Conservation (phyloP, 2,329 filamentous ascomycete genomes). For the Diaporthe capsici region DNA sequence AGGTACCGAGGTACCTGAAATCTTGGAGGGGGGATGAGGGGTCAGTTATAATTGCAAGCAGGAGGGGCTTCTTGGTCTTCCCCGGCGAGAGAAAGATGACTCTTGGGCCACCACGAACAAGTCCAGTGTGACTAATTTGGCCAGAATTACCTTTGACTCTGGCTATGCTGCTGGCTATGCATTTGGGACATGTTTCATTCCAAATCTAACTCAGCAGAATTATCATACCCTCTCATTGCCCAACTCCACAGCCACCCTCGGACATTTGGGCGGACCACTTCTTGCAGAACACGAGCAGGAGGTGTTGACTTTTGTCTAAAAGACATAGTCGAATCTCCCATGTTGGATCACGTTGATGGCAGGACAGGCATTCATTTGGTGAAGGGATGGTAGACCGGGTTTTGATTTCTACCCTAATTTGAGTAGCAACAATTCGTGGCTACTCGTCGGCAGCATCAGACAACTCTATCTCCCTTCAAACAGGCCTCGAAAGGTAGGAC, state of each 20-base stretch:
- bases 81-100: neutral
- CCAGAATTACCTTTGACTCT: neutral
- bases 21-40: constrained; percentile 27
- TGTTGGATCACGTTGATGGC: neutral
- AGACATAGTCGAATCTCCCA: too few relatives aligned
- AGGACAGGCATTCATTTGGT: neutral
- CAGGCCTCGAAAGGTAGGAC: neutral
- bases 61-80: neutral
- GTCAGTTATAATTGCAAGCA: constrained; percentile 18
- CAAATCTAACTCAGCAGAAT: neutral
- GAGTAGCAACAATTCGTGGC: constrained; percentile 5
- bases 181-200: neutral
- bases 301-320: neutral
- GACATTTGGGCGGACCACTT: neutral
- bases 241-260: neutral
- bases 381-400: neutral
- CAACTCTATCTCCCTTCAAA: neutral
- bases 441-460: neutral
- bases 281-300: neutral
- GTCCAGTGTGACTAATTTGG: neutral
- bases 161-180: neutral
- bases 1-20: constrained; percentile 15
- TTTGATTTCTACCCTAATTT: neutral
- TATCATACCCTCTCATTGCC: neutral
- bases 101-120: neutral